Conservation (phyloP, 495 filamentous ascomycete species). For the Aspergillus leporis region DNA sequence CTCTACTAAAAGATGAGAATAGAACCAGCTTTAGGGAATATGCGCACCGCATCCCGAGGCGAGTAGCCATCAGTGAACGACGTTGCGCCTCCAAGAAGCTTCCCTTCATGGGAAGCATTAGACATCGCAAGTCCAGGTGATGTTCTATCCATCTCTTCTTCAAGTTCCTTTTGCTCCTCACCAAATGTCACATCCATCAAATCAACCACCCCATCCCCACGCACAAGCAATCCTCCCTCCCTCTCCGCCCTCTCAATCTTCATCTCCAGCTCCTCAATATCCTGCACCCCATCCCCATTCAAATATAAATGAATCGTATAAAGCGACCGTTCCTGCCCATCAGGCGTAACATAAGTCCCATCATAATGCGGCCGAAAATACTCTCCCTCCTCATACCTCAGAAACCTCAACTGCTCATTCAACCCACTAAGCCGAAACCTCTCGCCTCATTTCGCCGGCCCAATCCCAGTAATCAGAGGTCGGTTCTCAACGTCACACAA, state of each 20-base stretch:
- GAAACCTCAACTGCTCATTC: conserved; percentile 78
- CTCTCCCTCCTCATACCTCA: conserved; percentile 73
- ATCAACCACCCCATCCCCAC: not conserved
- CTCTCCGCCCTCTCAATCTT: conserved; percentile 20
- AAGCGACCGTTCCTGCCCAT: conserved; percentile 58
- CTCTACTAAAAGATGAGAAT: conserved; percentile 77
- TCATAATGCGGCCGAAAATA: conserved; percentile 84
- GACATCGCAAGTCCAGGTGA: no score
- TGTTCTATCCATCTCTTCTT: no score
- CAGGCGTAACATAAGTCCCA: conserved; percentile 61
- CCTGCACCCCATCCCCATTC: conserved; percentile 56
- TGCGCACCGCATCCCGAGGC: conserved; percentile 49
- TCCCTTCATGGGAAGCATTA: not conserved
- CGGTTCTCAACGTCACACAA: conserved; percentile 36
- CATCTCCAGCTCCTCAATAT: conserved; percentile 31
- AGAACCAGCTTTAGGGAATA: conserved; percentile 66
- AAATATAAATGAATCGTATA: conserved; percentile 86
- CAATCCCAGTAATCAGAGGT: conserved; percentile 45
- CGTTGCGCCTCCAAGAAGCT: conserved; percentile 56
- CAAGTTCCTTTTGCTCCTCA: no score
- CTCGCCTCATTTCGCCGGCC: conserved; percentile 37
- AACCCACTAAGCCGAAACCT: conserved; percentile 57
- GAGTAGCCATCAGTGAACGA: conserved; percentile 51
- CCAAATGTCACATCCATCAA: no score
- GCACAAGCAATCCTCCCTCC: conserved; percentile 9